Conservation (phyloP, 2,329 filamentous ascomycete species). For the Aspergillus sp. region DNA sequence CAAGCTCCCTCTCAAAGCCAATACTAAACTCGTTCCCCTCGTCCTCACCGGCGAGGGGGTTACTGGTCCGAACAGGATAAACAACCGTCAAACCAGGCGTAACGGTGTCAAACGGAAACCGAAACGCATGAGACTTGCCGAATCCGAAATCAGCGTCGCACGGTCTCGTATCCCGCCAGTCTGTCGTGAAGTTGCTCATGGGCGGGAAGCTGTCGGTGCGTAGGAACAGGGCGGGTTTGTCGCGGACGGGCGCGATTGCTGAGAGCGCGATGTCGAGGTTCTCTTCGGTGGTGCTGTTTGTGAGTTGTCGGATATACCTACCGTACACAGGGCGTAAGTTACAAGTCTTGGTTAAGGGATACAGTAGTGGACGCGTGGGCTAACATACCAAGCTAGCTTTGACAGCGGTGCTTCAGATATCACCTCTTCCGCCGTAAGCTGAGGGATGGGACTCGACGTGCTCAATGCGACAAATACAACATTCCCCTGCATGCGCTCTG, state of each 20-base stretch:
- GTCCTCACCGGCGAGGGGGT: too few relatives aligned
- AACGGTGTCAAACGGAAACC: neutral
- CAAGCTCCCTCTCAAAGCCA: too few relatives aligned
- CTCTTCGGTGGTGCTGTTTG: constrained; percentile 32
- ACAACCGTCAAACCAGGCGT: neutral
- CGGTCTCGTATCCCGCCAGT: constrained; percentile 32
- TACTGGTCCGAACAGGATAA: neutral
- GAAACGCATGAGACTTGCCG: constrained; percentile 22
- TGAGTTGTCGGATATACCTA: constrained; percentile 21
- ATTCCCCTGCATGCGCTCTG: too few relatives aligned
- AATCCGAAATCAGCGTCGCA: constrained; percentile 38
- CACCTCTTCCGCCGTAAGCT: too few relatives aligned
- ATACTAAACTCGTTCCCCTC: too few relatives aligned
- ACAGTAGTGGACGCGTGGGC: too few relatives aligned
- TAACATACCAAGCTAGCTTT: too few relatives aligned
- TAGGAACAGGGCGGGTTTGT: constrained; percentile 36
- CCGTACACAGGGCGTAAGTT: too few relatives aligned
- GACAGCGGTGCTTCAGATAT: too few relatives aligned
- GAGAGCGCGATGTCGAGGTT: constrained; percentile 29
- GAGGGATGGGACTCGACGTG: too few relatives aligned
- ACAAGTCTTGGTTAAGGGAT: too few relatives aligned
- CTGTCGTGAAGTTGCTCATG: constrained; percentile 33
- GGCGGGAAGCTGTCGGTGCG: constrained; percentile 38
- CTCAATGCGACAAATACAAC: too few relatives aligned
- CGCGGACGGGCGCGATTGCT: constrained; percentile 32